These are phyloP conservation scores for Meripilus lineatus DNA, from an alignment of 1,284 basidiomycete genomes.

Conservation along the genomic window DNA sequence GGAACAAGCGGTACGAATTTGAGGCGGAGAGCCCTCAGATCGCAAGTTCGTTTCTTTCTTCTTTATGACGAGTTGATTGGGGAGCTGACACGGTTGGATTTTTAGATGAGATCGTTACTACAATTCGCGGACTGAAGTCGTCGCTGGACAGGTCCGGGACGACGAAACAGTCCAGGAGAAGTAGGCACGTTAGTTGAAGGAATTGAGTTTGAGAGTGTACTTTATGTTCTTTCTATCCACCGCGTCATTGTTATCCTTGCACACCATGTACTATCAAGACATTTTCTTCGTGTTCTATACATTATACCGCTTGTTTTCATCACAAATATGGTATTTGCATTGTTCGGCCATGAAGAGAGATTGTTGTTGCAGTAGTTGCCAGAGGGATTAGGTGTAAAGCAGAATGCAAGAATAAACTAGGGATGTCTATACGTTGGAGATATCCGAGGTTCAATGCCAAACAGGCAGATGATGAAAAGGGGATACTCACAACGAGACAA, in stretches of 20 bases:
- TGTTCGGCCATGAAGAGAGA: too few relatives aligned
- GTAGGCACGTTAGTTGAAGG: constrained; percentile 39
- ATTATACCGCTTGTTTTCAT: neutral
- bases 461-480: too few relatives aligned
- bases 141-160: constrained; percentile 56
- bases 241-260: neutral
- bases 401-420: too few relatives aligned
- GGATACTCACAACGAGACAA: constrained; percentile 1
- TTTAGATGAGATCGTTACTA: constrained; percentile 67
- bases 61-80: neutral
- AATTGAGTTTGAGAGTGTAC: neutral
- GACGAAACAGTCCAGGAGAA: constrained; percentile 50
- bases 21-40: constrained; percentile 86
- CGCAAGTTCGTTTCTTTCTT: constrained; percentile 54
- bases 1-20: constrained; percentile 94
- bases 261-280: too few relatives aligned
- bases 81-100: neutral
- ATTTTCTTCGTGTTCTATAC: neutral
- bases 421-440: too few relatives aligned
- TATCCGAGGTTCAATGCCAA: too few relatives aligned
- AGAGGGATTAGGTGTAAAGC: too few relatives aligned
- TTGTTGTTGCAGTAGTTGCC: too few relatives aligned
- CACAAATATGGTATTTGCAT: too few relatives aligned
- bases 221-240: neutral
- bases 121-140: constrained; percentile 54